These are phyloP conservation scores for Hevea brasiliensis DNA, from an alignment of 345 rosid species.

Conservation along the genomic window DNA sequence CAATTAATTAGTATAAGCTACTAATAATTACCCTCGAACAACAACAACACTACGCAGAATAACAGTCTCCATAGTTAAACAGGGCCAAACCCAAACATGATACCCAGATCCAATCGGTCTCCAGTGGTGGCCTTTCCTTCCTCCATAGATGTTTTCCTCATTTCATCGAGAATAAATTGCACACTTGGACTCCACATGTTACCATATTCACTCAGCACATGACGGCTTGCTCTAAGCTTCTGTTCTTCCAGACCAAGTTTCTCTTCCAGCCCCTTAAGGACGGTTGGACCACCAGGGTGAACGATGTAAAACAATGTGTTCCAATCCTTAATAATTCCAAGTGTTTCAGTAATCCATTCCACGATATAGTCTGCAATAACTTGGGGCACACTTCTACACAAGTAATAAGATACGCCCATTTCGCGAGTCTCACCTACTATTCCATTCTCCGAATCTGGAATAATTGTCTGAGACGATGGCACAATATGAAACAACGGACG, in stretches of 20 bases:
- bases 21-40: too few species aligned
- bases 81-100: slow-evolving; percentile 75
- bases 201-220: slow-evolving; percentile 64
- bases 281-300: slow-evolving; percentile 75
- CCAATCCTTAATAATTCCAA: slow-evolving; percentile 47
- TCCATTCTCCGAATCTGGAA: slow-evolving; percentile 67
- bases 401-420: slow-evolving; percentile 64
- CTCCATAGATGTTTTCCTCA: slow-evolving; percentile 57
- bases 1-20: too few species aligned
- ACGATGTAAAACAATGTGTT: slow-evolving; percentile 18
- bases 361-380: slow-evolving; percentile 65
- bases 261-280: slow-evolving; percentile 53
- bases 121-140: slow-evolving; percentile 60
- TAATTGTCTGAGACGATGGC: slow-evolving; percentile 59
- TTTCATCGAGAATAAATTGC: slow-evolving; percentile 63
- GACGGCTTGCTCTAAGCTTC: slow-evolving; percentile 56
- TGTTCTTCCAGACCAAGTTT: slow-evolving; percentile 48
- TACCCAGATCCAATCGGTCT: slow-evolving; percentile 77
- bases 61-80: slow-evolving; percentile 69
- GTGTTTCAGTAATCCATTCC: slow-evolving; percentile 57
- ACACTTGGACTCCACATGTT: slow-evolving; percentile 82
- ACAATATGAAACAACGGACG: slow-evolving; percentile 59
- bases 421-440: slow-evolving; percentile 65
- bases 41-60: slow-evolving; percentile 49
- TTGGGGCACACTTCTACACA: slow-evolving; percentile 59